phyloP scores from a whole-genome alignment of 768 basidiomycete genomes.

The Mycena vitilis region DNA sequence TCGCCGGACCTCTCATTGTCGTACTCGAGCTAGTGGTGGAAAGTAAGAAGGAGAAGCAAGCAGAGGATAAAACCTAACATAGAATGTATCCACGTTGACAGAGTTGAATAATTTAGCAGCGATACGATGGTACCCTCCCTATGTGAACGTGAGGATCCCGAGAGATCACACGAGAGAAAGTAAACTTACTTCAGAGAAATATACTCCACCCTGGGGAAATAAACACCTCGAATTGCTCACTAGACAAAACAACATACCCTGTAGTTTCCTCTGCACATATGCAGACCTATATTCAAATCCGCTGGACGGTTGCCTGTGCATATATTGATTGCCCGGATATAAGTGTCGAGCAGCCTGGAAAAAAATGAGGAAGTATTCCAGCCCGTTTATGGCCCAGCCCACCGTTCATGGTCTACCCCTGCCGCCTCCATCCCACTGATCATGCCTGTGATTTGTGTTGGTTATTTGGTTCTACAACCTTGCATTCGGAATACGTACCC shows the following conservation, averaged over 20 bases:
- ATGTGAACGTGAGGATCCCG: not conserved
- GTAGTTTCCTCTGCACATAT: conserved; percentile 70
- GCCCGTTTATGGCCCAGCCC: not conserved
- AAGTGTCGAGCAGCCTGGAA: conserved; percentile 66
- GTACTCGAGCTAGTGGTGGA: conserved; percentile 63
- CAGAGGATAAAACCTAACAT: conserved; percentile 46
- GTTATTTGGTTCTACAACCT: not conserved
- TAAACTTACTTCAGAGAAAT: conserved; percentile 60
- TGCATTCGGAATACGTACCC: conserved; percentile 46
- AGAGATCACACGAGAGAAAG: not conserved
- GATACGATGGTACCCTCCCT: conserved; percentile 68
- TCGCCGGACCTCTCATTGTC: conserved; percentile 73
- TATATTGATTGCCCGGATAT: conserved; percentile 73
- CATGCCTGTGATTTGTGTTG: conserved; percentile 43
- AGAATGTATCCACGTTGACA: conserved; percentile 68
- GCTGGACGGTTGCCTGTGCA: conserved; percentile 63
- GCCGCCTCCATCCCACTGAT: conserved; percentile 65
- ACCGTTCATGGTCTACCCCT: conserved; percentile 68
- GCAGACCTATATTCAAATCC: conserved; percentile 67
- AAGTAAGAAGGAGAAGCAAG: conserved; percentile 3
- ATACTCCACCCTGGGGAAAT: conserved; percentile 50
- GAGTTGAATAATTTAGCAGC: conserved; percentile 66
- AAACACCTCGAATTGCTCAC: conserved; percentile 10
- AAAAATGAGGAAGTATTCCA: not conserved
- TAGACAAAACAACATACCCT: conserved; percentile 51